These are phyloP conservation scores for Lenwebbia sp. DNA, from an alignment of 345 rosid species.

Conservation along the genomic window DNA sequence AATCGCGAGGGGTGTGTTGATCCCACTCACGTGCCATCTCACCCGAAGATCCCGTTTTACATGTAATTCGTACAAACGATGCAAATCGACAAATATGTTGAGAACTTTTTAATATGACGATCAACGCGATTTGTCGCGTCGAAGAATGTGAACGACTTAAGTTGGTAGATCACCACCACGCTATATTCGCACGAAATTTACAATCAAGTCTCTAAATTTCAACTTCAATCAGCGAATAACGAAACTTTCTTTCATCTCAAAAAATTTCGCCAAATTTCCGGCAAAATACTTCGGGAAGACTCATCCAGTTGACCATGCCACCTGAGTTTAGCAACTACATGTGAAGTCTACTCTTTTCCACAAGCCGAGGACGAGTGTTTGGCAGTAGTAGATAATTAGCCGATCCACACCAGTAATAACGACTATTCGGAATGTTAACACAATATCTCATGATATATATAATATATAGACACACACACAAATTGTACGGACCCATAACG, in stretches of 20 bases:
- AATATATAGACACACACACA: background rate
- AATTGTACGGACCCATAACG: background rate
- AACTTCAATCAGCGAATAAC: accelerated
- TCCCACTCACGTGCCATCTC: no score
- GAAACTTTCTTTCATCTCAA: background rate
- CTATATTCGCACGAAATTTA: background rate
- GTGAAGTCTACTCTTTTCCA: background rate
- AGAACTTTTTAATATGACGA: background rate
- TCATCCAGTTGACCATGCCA: background rate
- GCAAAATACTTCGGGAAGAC: background rate
- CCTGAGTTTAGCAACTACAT: background rate
- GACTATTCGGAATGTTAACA: background rate
- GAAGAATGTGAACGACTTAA: background rate
- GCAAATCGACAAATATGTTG: background rate
- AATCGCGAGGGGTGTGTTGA: no score
- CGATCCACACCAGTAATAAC: background rate
- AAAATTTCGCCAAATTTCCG: background rate
- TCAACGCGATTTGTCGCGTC: background rate
- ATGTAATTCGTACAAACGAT: background rate
- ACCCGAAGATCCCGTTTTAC: no score
- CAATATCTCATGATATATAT: background rate
- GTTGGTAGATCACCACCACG: background rate
- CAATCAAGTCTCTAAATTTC: background rate
- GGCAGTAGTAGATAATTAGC: accelerated
- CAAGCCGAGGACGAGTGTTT: accelerated